Conservation (phyloP, 1,284 basidiomycete species). For the Coriolopsis trogii region DNA sequence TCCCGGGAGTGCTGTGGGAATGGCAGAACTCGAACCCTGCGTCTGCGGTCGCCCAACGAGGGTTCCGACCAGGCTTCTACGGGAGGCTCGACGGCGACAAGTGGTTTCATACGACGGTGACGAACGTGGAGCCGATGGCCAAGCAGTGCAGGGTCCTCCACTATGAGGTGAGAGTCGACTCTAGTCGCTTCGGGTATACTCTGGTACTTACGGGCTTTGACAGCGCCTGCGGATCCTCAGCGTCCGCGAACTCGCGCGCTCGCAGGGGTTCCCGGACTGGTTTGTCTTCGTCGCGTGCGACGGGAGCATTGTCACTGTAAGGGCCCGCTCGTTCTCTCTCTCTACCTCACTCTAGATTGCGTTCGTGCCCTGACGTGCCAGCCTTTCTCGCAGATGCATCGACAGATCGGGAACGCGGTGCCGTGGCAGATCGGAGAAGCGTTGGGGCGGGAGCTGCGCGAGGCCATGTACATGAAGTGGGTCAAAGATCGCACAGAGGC, state of each 20-base stretch:
- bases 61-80: slow-evolving; percentile 59
- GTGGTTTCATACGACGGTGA: slow-evolving; percentile 71
- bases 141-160: slow-evolving; percentile 72
- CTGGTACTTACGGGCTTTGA: neutral
- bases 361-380: too few species aligned
- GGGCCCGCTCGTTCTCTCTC: slow-evolving; percentile 29
- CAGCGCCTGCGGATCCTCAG: slow-evolving; percentile 68
- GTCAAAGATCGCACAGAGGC: slow-evolving; percentile 35
- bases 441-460: slow-evolving; percentile 60
- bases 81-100: slow-evolving; percentile 55
- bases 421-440: slow-evolving; percentile 64
- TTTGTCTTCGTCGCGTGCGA: slow-evolving; percentile 60
- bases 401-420: slow-evolving; percentile 79
- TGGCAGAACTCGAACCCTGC: slow-evolving; percentile 60
- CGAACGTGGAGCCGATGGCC: slow-evolving; percentile 73
- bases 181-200: neutral
- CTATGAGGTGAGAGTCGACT: slow-evolving; percentile 48
- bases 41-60: slow-evolving; percentile 53
- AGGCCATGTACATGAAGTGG: slow-evolving; percentile 56
- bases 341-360: too few species aligned
- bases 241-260: slow-evolving; percentile 72
- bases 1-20: slow-evolving; percentile 41
- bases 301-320: slow-evolving; percentile 58
- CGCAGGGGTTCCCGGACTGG: slow-evolving; percentile 76
- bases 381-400: slow-evolving; percentile 62